phyloP scores from a whole-genome alignment of 2,329 filamentous ascomycete species.

The Talaromyces funiculosus region DNA sequence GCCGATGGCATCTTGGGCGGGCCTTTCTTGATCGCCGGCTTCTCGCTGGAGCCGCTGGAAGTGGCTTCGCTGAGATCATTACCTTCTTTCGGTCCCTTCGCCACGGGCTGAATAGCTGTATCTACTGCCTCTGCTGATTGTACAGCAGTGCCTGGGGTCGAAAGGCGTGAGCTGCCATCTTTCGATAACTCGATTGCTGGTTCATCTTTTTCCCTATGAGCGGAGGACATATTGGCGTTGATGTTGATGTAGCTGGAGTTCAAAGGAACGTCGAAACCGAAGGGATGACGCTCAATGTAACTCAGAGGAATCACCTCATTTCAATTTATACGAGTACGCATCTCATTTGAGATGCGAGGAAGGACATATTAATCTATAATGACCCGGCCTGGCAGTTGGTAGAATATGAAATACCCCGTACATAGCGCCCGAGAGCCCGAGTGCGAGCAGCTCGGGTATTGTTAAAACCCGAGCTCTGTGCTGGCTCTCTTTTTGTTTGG shows the following conservation, averaged over 20 bases:
- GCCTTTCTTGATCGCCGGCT: neutral
- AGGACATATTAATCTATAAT: neutral
- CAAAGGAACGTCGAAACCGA: no score
- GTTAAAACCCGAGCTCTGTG: neutral
- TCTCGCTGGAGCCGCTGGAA: neutral
- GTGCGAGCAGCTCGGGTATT: neutral
- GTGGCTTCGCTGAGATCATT: neutral
- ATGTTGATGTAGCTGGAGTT: no score
- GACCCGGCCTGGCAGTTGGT: neutral
- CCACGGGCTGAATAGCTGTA: neutral
- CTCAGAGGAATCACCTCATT: no score
- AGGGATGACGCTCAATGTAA: no score
- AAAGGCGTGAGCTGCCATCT: neutral
- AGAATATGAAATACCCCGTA: neutral
- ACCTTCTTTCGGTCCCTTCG: neutral
- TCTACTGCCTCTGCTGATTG: neutral
- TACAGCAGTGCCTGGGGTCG: neutral
- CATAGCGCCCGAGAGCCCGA: neutral
- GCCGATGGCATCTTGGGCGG: neutral
- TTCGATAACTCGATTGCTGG: no score
- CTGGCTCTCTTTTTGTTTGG: neutral
- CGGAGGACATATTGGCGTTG: no score
- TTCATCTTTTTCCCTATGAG: no score
- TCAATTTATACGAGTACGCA: no score
- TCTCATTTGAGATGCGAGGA: neutral